Base-by-base conservation (phyloP, 805 yeast genomes). In the Millerozyma acaciae region DNA sequence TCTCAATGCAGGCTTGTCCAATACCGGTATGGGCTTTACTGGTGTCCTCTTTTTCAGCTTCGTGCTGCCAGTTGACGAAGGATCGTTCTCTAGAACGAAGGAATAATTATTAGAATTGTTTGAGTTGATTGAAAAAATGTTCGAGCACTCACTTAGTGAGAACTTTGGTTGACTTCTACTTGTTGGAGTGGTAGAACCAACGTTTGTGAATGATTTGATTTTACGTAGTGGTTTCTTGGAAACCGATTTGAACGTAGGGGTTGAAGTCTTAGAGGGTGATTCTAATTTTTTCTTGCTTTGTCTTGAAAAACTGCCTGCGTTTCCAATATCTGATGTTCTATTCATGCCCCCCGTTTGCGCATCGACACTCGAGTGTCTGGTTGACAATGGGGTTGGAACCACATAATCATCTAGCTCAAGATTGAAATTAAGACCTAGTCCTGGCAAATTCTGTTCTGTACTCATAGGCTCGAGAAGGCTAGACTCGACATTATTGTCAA, bases 101-200 rank as follows among this genome's bases (percentile, higher is more conserved):
- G 51, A 47, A 32, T 45, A 48, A 30, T 40, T 42, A 28, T 40
- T 42, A 16, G 39, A 32, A 4, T 45, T 28, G 25, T 38, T 37
- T 16, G 32, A 28, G n/a, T 28, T 28, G 7, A 48, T 33, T 3
- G 53, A 47, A 19, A 45, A 43, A 7, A 39, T 32, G 18, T 33
- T 38, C 8, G 47, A 43, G 23, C 46, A 40, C 24, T 44, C 44
- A 18, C 41, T 30, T 21, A 45, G 39, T 21, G 46, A 39, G 20
- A 40, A 36, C 5, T 23, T 13, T 8, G 37, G 33, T 19, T 35
- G 29, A 16, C 9, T 13, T 17, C 24, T 36, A 7, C 13, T 12
- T 7, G 33, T 8, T 15, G 32, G 17, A 8, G 21, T 17, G 8
- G 26, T 17, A 2, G 8, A 21, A 18, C 25, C 25, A 6, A 28